Percentiles rank a stretch among this genome's conserved stretches.
Conservation (phyloP, 345 rosid genomes). For the Clausena lansium region DNA sequence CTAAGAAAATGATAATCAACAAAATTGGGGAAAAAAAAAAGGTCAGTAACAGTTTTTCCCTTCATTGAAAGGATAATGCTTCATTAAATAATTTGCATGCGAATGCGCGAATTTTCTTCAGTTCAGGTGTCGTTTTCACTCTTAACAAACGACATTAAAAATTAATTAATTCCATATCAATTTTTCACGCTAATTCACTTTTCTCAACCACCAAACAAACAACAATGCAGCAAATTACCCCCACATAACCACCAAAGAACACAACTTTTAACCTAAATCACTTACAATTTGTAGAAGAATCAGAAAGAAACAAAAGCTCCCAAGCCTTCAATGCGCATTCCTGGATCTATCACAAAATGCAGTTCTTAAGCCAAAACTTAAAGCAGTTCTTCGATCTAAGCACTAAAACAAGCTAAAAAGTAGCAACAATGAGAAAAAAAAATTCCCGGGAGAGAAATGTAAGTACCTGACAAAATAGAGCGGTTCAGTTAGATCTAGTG, state of each 20-base stretch:
- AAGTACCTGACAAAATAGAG: constrained; percentile 11
- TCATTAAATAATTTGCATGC: constrained; percentile 2
- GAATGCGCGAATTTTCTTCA: constrained; percentile 4
- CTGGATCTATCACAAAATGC: constrained; percentile 31
- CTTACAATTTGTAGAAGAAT: constrained; percentile 11
- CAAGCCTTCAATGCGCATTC: background rate
- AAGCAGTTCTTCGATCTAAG: constrained; percentile 14
- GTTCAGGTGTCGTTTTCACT: constrained; percentile 28
- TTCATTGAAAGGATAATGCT: background rate
- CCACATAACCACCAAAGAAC: constrained; percentile 1
- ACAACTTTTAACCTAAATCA: background rate
- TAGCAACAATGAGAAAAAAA: background rate
- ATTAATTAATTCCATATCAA: background rate
- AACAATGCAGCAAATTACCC: constrained; percentile 11
- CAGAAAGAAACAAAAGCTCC: background rate
- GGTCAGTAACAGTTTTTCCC: background rate
- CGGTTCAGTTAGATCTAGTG: constrained; percentile 22
- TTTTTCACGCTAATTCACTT: background rate
- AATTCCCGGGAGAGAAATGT: background rate
- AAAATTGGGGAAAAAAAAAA: background rate
- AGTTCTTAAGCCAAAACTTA: constrained; percentile 9
- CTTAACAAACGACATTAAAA: background rate
- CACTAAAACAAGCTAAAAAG: background rate
- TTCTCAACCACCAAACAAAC: constrained; percentile 25
- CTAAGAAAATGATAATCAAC: constrained; percentile 16